Base-by-base conservation (phyloP, 2,329 filamentous ascomycete genomes). In the Ceratocystis ficicola region DNA sequence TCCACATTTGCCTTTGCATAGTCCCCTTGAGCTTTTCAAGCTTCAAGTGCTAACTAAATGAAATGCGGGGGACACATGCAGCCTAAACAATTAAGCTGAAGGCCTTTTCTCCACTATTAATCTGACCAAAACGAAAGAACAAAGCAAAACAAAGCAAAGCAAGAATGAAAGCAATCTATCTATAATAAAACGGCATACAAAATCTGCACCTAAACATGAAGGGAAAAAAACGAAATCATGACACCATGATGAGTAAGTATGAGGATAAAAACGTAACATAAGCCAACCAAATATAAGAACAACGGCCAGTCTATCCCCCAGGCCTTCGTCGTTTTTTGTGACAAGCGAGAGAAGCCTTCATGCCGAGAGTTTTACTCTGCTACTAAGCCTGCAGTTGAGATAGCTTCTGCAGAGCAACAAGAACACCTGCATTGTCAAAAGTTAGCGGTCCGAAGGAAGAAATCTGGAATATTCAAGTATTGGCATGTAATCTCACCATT, bases 401-500 rank as follows among this genome's bases (percentile, higher is more conserved):
- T 32, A 79, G 73, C 63, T 76, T 74, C 69, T 78, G 76, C 25
- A 79, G 75, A 65, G 77, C 77, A 25, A 74, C 74, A 36, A 78
- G 72, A 57, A 78, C 76, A 68, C 77, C 77, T 78, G 60, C n/a
- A 1, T 17, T 4, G 15, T 20, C 6, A 48, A 17, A 17, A 2
- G 36, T 62, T 57, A 30, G 6, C 10, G 0, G 52, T 20, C 63
- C 25, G 46, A 55, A 25, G n/a, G 12, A 25, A 68, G 57, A 64
- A 62, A 57, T 28, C 65, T 50, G 28, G 7, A 2, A 52, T 10
- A 28, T 28, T 2, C 10, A 52, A 25, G 48, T 5, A 52, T 4
- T 25, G 8, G 2, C 20, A 20, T 22, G 60, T 25, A 70, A 7
- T 80, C 85, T 76, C 79, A 89, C 92, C 92, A 74, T 89, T 95